A percentile compares a stretch with the other conserved stretches of the same genome.
These are phyloP conservation scores for Groenewaldozyma auringiensis DNA, from an alignment of 1,139 yeast species.

Conservation along the genomic window DNA sequence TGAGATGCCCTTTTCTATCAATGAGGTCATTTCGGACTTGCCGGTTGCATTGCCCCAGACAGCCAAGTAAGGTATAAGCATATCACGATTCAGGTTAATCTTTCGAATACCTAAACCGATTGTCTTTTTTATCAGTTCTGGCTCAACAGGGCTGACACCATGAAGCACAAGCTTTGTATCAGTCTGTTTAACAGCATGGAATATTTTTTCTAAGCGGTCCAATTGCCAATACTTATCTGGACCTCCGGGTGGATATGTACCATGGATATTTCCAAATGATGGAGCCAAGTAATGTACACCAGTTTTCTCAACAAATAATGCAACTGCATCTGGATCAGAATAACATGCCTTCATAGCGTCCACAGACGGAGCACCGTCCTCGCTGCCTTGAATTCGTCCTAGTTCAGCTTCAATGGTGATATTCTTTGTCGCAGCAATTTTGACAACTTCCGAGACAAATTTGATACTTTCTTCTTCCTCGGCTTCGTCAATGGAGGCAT, in stretches of 20 bases:
- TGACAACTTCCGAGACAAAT: slow-evolving; percentile 19
- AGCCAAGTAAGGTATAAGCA: slow-evolving; percentile 17
- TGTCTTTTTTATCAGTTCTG: slow-evolving; percentile 14
- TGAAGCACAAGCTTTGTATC: slow-evolving; percentile 18
- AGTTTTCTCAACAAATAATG: slow-evolving; percentile 20
- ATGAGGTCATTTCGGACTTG: slow-evolving; percentile 17
- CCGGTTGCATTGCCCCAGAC: slow-evolving; percentile 6
- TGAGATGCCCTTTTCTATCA: slow-evolving; percentile 16
- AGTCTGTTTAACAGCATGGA: slow-evolving; percentile 10
- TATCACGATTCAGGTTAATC: slow-evolving; percentile 20
- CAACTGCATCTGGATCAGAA: slow-evolving; percentile 25
- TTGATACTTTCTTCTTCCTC: slow-evolving; percentile 21
- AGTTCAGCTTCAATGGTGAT: slow-evolving; percentile 27
- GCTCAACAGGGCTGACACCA: slow-evolving; percentile 19
- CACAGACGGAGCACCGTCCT: slow-evolving; percentile 24
- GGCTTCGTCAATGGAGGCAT: slow-evolving; percentile 24
- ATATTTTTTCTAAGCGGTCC: slow-evolving; percentile 19
- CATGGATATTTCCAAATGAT: slow-evolving; percentile 26
- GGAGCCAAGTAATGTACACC: slow-evolving; percentile 27
- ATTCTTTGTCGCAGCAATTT: slow-evolving; percentile 19
- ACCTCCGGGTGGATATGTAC: slow-evolving; percentile 24
- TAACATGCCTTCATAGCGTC: slow-evolving; percentile 24
- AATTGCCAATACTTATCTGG: slow-evolving; percentile 24
- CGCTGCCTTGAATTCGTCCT: slow-evolving; percentile 27
- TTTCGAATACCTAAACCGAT: slow-evolving; percentile 21